phyloP scores from a whole-genome alignment of 768 basidiomycete genomes.

The Sarcodon sp. region DNA sequence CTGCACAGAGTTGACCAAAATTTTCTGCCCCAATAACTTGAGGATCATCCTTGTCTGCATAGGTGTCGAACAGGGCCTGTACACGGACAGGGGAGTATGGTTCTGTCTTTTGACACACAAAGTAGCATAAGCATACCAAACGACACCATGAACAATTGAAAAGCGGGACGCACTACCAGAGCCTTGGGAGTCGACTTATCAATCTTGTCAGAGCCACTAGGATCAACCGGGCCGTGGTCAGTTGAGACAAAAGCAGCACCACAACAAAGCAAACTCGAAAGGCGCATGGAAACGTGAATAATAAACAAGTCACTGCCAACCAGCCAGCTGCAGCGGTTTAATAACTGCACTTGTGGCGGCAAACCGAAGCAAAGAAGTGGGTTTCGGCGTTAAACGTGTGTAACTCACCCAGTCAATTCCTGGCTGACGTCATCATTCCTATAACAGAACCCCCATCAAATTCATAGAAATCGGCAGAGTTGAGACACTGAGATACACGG shows the following conservation, averaged over 20 bases:
- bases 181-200: not conserved
- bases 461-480: slow-evolving; percentile 3
- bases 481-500: slow-evolving; percentile 1
- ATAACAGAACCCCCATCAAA: not conserved
- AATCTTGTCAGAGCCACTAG: slow-evolving; percentile 9
- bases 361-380: not conserved
- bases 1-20: slow-evolving; percentile 55
- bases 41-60: slow-evolving; percentile 40
- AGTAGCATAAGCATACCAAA: not conserved
- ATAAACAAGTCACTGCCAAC: not conserved
- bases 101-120: slow-evolving; percentile 6
- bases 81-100: slow-evolving; percentile 41
- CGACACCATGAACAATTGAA: slow-evolving; percentile 1
- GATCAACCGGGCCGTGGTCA: slow-evolving; percentile 19
- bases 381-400: not conserved
- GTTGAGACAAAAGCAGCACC: slow-evolving; percentile 40
- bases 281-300: slow-evolving; percentile 3
- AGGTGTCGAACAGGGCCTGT: slow-evolving; percentile 43
- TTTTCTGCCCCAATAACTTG: slow-evolving; percentile 59
- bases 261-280: slow-evolving; percentile 37
- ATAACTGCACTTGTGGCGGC: not conserved
- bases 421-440: not conserved
- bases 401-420: slow-evolving; percentile 1
- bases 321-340: not conserved
- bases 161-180: not conserved